These are phyloP conservation scores for Venturia oleaginea DNA, from an alignment of 2,329 filamentous ascomycete species.

Conservation along the genomic window DNA sequence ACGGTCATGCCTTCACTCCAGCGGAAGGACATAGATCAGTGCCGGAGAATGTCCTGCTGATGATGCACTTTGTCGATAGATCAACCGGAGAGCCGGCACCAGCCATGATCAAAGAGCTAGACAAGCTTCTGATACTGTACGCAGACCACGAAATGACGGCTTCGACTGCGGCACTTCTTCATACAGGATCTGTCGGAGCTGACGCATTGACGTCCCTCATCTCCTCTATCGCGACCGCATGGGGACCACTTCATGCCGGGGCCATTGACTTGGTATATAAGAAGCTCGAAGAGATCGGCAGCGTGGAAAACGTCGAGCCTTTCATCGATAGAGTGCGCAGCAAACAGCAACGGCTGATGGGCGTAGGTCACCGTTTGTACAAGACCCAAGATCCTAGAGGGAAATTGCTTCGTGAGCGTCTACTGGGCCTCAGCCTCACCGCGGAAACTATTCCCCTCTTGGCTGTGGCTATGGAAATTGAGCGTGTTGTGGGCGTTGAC, in stretches of 20 bases:
- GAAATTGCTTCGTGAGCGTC: conserved; percentile 40
- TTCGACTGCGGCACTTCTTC: conserved; percentile 47
- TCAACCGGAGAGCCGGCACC: conserved; percentile 41
- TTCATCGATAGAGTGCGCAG: conserved; percentile 44
- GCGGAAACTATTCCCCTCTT: conserved; percentile 26
- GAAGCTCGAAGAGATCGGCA: conserved; percentile 44
- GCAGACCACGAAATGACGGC: conserved; percentile 53
- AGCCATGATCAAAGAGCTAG: conserved; percentile 42
- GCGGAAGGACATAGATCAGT: conserved; percentile 34
- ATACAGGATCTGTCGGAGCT: conserved; percentile 47
- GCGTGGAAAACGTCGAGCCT: conserved; percentile 40
- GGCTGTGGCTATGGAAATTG: conserved; percentile 31
- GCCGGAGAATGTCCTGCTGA: conserved; percentile 47
- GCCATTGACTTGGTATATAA: conserved; percentile 49
- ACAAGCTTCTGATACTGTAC: conserved; percentile 47
- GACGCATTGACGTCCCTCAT: conserved; percentile 47
- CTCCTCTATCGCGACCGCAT: conserved; percentile 43
- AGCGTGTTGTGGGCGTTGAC: conserved; percentile 28
- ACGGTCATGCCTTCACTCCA: conserved; percentile 43
- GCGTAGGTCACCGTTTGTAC: conserved; percentile 48
- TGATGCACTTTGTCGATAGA: conserved; percentile 44
- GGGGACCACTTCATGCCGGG: conserved; percentile 51
- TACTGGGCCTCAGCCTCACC: conserved; percentile 29
- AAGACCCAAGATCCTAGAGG: conserved; percentile 46
- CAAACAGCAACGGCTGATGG: conserved; percentile 44